These are phyloP conservation scores for Phoma sp. DNA, from an alignment of 2,329 filamentous ascomycete species.

Conservation along the genomic window DNA sequence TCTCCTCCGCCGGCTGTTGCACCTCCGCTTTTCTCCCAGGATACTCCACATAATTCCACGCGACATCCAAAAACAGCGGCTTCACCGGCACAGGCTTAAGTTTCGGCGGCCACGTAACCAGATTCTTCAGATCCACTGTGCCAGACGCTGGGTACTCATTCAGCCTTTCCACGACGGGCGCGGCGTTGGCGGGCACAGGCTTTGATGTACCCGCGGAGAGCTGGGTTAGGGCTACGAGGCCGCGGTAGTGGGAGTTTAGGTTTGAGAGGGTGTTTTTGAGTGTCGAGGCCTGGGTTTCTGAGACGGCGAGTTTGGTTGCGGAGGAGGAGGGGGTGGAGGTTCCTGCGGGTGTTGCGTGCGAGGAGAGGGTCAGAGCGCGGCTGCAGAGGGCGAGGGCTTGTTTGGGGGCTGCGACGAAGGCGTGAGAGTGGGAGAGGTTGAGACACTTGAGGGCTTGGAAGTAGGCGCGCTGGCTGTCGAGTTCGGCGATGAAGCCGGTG, in stretches of 20 bases:
- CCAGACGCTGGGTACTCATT: conserved; percentile 75
- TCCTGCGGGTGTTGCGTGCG: conserved; percentile 56
- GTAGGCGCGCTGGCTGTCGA: conserved; percentile 81
- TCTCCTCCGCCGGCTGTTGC: conserved; percentile 41
- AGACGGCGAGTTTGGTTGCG: conserved; percentile 68
- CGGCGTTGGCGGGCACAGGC: conserved; percentile 52
- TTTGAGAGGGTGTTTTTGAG: conserved; percentile 70
- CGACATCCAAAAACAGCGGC: conserved; percentile 93
- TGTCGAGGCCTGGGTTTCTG: conserved; percentile 63
- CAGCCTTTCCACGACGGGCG: conserved; percentile 76
- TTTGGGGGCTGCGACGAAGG: conserved; percentile 72
- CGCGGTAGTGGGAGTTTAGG: conserved; percentile 81
- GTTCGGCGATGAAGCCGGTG: conserved; percentile 73
- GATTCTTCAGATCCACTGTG: conserved; percentile 73
- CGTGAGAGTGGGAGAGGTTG: conserved; percentile 84
- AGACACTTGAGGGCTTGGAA: conserved; percentile 90
- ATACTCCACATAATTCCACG: conserved; percentile 97
- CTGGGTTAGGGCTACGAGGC: conserved; percentile 82
- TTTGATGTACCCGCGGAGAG: conserved; percentile 61
- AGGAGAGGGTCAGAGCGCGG: conserved; percentile 70
- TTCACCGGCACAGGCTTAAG: conserved; percentile 87
- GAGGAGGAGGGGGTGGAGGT: conserved; percentile 37
- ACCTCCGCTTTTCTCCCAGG: conserved; percentile 64
- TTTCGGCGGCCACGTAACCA: conserved; percentile 87
- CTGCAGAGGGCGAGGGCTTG: conserved; percentile 88